A percentile compares a stretch with the other conserved stretches of the same genome.
Evolutionary conservation across 2,329 filamentous ascomycete species (phyloP).

Genomic region (Bipolaris sorokiniana): DNA sequence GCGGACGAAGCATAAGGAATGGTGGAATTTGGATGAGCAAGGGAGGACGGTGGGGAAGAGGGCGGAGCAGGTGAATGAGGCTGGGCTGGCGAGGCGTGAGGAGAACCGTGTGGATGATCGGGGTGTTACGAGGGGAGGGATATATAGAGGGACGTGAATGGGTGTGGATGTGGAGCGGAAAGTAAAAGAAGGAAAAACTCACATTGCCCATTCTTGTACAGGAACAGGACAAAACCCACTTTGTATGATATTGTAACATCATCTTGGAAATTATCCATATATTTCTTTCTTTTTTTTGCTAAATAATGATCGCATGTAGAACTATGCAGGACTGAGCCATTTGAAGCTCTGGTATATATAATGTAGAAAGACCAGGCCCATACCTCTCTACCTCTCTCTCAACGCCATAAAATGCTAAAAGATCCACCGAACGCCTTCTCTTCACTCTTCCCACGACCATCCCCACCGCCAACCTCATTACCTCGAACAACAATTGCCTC

Average conservation of each 20-base stretch:
- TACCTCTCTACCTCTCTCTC: not conserved
- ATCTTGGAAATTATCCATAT: conserved; percentile 8
- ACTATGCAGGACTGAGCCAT: not conserved
- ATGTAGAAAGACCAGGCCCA: not conserved
- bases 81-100: conserved; percentile 14
- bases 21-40: conserved; percentile 56
- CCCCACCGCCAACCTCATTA: not conserved
- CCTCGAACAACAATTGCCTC: too few relatives aligned
- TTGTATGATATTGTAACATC: conserved; percentile 20
- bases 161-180: not conserved
- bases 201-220: not conserved
- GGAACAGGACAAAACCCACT: not conserved
- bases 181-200: not conserved
- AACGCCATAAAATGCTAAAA: conserved; percentile 3
- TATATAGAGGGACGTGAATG: conserved; percentile 19
- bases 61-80: conserved; percentile 11
- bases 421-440: conserved; percentile 5
- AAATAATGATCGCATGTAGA: not conserved
- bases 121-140: conserved; percentile 28
- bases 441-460: not conserved
- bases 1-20: conserved; percentile 56
- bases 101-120: conserved; percentile 28
- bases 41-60: conserved; percentile 40
- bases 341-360: conserved; percentile 37
- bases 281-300: not conserved